Percentiles rank a stretch among this genome's conserved stretches.
phyloP scores from a whole-genome alignment of 2,329 filamentous ascomycete species.

The Rhexocercosporidium sp. region DNA sequence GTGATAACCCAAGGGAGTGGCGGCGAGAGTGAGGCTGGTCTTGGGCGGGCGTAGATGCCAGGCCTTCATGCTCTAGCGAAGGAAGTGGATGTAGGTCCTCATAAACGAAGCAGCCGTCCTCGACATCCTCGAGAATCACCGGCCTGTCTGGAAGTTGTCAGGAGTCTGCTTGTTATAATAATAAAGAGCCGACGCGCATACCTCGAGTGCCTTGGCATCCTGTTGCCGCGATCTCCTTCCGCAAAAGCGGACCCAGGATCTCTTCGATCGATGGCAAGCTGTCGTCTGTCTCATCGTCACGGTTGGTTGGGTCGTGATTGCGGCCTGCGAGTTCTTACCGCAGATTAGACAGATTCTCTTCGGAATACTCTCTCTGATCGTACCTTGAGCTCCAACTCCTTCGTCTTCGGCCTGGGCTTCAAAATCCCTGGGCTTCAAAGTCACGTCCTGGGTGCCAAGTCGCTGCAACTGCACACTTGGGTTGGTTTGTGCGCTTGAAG shows the following conservation, averaged over 20 bases:
- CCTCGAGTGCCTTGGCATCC: neutral
- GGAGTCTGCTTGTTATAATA: conserved; percentile 3
- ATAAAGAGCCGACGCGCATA: conserved; percentile 10
- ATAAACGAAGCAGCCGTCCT: conserved; percentile 13
- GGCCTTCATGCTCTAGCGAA: too few relatives aligned
- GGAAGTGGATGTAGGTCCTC: conserved; percentile 10
- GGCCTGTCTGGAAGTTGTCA: conserved; percentile 2
- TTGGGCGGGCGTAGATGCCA: too few relatives aligned
- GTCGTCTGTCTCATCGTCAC: neutral
- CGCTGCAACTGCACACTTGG: too few relatives aligned
- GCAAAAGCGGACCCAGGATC: neutral
- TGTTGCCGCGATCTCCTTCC: neutral
- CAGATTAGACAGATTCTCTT: neutral
- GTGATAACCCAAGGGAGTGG: neutral
- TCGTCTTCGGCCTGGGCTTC: too few relatives aligned
- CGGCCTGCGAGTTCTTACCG: conserved; percentile 1
- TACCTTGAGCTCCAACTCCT: neutral
- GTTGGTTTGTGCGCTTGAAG: too few relatives aligned
- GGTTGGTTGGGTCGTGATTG: neutral
- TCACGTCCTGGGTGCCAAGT: too few relatives aligned
- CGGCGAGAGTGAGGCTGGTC: too few relatives aligned
- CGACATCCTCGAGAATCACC: conserved; percentile 17
- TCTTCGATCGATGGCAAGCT: conserved; percentile 8
- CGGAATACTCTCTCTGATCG: neutral
- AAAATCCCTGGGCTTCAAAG: too few relatives aligned